Evolutionary conservation across 306 rosid genomes (phyloP).

Genomic region (Ormosia emarginata): DNA sequence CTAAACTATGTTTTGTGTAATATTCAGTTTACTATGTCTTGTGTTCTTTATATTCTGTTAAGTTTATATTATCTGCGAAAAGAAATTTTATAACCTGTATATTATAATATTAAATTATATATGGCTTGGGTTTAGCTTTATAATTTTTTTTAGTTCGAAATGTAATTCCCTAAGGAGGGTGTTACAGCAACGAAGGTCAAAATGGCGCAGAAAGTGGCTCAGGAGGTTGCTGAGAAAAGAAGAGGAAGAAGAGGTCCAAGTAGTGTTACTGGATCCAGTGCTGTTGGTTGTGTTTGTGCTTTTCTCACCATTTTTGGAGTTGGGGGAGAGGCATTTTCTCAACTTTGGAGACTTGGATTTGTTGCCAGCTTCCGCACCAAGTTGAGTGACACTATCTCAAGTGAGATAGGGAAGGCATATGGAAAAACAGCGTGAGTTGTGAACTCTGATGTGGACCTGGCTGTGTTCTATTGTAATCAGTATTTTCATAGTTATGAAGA

Average conservation of each 20-base stretch:
- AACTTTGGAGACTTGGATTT: slow-evolving; percentile 86
- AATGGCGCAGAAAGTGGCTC: slow-evolving; percentile 87
- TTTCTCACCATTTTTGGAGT: slow-evolving; percentile 59
- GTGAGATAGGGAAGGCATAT: slow-evolving; percentile 97
- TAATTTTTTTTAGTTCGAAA: too few relatives aligned
- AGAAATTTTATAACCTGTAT: too few relatives aligned
- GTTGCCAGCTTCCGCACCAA: slow-evolving; percentile 97
- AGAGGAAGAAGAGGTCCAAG: slow-evolving; percentile 96
- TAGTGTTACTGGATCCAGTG: slow-evolving; percentile 95
- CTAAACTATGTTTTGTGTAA: too few relatives aligned
- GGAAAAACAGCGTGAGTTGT: slow-evolving; percentile 82
- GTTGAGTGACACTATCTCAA: slow-evolving; percentile 93
- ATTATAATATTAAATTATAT: too few relatives aligned
- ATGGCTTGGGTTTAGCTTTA: too few relatives aligned
- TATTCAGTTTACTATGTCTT: too few relatives aligned
- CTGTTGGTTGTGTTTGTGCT: slow-evolving; percentile 91
- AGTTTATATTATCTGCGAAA: too few relatives aligned
- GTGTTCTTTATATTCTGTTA: too few relatives aligned
- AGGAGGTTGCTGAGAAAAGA: slow-evolving; percentile 93
- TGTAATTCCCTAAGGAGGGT: too few relatives aligned
- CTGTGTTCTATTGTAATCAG: background rate
- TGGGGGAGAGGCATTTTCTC: slow-evolving; percentile 65
- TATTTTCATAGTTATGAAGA: background rate
- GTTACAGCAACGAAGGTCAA: slow-evolving; percentile 93
- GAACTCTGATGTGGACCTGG: background rate